Conservation (phyloP, 208 protist species). For the Novymonas esmeraldas region DNA sequence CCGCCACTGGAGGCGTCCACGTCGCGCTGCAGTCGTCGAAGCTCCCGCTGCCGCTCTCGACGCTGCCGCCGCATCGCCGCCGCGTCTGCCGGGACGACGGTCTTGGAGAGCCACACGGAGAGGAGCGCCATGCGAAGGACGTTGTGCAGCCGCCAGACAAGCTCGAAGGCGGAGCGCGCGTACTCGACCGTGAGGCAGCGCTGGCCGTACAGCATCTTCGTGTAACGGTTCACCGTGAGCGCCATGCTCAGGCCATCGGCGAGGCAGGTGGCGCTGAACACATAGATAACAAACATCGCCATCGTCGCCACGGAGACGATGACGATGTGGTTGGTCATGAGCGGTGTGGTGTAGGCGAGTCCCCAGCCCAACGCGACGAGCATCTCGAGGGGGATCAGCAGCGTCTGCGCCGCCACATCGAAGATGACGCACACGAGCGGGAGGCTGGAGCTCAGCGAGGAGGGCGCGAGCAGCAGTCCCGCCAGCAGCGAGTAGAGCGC, state of each 20-base stretch:
- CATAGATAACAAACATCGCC: slow-evolving; percentile 34
- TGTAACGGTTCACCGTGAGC: slow-evolving; percentile 33
- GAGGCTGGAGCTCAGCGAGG: slow-evolving; percentile 8
- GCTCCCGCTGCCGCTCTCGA: slow-evolving; percentile 7
- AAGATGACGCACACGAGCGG: slow-evolving; percentile 33
- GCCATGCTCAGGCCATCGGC: slow-evolving; percentile 10
- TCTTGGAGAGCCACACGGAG: slow-evolving; percentile 23
- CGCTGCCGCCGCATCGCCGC: slow-evolving; percentile 27
- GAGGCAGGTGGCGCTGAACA: slow-evolving; percentile 36
- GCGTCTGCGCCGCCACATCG: slow-evolving; percentile 17
- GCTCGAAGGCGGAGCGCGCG: slow-evolving; percentile 9
- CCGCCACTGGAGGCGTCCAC: too few species aligned
- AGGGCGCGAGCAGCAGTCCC: background rate
- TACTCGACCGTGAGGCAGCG: slow-evolving; percentile 34
- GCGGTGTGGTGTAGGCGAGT: slow-evolving; percentile 39
- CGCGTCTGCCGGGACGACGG: slow-evolving; percentile 32
- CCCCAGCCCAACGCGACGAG: slow-evolving; percentile 67
- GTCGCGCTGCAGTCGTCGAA: slow-evolving; percentile 3
- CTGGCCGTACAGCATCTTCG: background rate
- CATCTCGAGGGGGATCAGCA: slow-evolving; percentile 52
- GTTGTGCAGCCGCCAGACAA: slow-evolving; percentile 40
- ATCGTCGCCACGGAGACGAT: slow-evolving; percentile 36
- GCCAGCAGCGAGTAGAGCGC: slow-evolving; percentile 33
- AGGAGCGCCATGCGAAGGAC: slow-evolving; percentile 33
- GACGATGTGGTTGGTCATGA: slow-evolving; percentile 38